Base-by-base conservation (phyloP, 2,329 filamentous ascomycete genomes). In the Pseudopyricularia cyperi region DNA sequence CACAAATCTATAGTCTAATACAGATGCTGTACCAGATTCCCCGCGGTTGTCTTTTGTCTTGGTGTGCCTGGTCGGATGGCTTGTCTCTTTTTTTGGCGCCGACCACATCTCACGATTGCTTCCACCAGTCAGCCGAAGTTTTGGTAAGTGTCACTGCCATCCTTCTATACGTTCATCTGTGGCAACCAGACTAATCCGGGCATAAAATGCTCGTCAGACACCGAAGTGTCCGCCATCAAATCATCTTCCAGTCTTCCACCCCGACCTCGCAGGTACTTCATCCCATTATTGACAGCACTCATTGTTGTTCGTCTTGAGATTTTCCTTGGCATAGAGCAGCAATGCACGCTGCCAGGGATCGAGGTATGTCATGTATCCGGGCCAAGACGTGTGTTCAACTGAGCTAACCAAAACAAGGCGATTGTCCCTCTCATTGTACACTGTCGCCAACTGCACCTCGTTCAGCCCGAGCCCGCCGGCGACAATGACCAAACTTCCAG, bases 331-430 rank as follows among this genome's bases (percentile, higher is more conserved):
- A 62, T 63, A 26, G 67, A 72, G 53, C 68, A 75, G 34, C 75
- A 79, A 60, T 80, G 77, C 58, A 67, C 74, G 7, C 65, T 62
- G 12, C 64, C 70, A 19, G 75, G 75, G 3, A 57, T 79, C 15
- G 74, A 79, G 68, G 75, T 71, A 53, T 54, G 61, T 55, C 14
- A 24, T 12, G 19, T 44, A n/a, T 11, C 24, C 9, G 7, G 3
- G 12, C 19, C 22, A 15, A 12, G 8, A 15, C 19, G 19, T 11
- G 22, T 14, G 3, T 44, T 8, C 15, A 22, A 3, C 8, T 44
- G 17, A 15, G 12, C 22, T 44, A 44, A 44, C 39, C 39, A 15
- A 6, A 14, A 15, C 11, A 15, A 44, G 39, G 39, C 39, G 1
- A 6, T 44, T 44, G 19, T 44, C 14, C 39, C 39, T 44, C 39